Base-by-base conservation (phyloP, 1,284 basidiomycete genomes). In the Pseudozyma thailandica region DNA sequence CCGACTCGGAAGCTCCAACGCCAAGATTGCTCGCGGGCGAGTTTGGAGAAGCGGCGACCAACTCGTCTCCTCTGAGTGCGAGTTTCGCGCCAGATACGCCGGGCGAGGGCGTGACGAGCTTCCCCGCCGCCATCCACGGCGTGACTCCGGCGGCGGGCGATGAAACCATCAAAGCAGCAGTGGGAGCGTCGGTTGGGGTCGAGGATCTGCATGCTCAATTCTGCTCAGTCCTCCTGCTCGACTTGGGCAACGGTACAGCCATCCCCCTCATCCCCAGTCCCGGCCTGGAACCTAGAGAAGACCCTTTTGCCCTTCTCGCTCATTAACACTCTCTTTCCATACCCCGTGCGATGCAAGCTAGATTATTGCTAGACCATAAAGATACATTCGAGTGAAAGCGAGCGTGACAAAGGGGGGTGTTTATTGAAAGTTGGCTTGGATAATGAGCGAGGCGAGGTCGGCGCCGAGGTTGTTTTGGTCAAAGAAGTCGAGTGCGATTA, bases 401-500 rank as follows among this genome's bases (percentile, higher is more conserved):
- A 41, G 39, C 15, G 18, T 4, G 15, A 18, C 12, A 23, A 9
- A 4, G n/a, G 33, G 23, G 16, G 41, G 20, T 8, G 27, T 9
- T 37, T 53, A 61, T 27, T 49, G 27, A 46, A 78, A 77, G 55
- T 78, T 78, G 12, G 75, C 65, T 25, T 70, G 60, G 5, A 78
- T 53, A 28, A 78, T 51, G 13, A 77, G 50, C 1, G 33, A 20
- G 0, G 66, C 45, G 12, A 78, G 35, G 28, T 70, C 61, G 1
- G 50, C 53, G 4, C 46, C 57, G 6, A 60, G 35, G 23, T 58
- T 46, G n/a, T 50, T 47, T 30, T 76, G 58, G 28, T 72, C 60
- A 28, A 65, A 78, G 33, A 61, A 78, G 42, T 78, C 77, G n/a
- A 77, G 15, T 2, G 66, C 70, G 52, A 72, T 56, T 12, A 63